Evolutionary conservation across 73 alveolate genomes (phyloP), one percentile per base, ranked within the genome.

Genomic region (Paramecium sexaurelia): DNA sequence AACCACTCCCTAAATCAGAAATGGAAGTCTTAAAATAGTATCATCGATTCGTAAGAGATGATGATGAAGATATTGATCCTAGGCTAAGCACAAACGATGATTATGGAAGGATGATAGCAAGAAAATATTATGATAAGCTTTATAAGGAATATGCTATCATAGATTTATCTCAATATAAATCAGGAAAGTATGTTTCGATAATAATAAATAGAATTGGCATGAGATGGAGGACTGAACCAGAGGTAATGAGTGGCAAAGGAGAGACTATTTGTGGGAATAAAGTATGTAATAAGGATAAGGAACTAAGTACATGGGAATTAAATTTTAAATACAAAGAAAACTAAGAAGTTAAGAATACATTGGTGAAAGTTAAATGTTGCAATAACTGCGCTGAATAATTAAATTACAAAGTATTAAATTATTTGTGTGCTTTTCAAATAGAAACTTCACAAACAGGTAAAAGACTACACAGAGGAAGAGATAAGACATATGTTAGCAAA

Each of bases 151-250:
- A 84, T 55, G 96, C 95, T 4, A 93, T 93, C 6, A 78, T 92
- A 27, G 96, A 93, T 66, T 61, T 93, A 13, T 83, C 95, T 2
- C 35, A 75, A 27, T 93, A 93, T 47, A 92, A 93, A 91, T 82
- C 96, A 55, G 96, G 96, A 75, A 55, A 93, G 96, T 91, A 93
- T 40, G 0, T 20, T 1, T 10, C 1, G 1, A n/a, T 51, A 43
- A 51, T 51, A 5, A 41, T 22, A 37, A 1, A n/a, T 22, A 91
- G 95, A 61, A 93, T 93, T 17, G 96, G 95, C 4, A 84, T 93
- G 95, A 78, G 96, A 84, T 93, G 96, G 96, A 75, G 95, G 35
- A 78, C 94, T 43, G 93, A 93, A 84, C 83, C 84, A 27, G 96
- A 93, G 37, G 93, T 93, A 27, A 0, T 93, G 10, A 27, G 86